A percentile compares a stretch with the other conserved stretches of the same genome.
phyloP scores from a whole-genome alignment of 2,329 filamentous ascomycete species.

The Colletotrichum incanum region DNA sequence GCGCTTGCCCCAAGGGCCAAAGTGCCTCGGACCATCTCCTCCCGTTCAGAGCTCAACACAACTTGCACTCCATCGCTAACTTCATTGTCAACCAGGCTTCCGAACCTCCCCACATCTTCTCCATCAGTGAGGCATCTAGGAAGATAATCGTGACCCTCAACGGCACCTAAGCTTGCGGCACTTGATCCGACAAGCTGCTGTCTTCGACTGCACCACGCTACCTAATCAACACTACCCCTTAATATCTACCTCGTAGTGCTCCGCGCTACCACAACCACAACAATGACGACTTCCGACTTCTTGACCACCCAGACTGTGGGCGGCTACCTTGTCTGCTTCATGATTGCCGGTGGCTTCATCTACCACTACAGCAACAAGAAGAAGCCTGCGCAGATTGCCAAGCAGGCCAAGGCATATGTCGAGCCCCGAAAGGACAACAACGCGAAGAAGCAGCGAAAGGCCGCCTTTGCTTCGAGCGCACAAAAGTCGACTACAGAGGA shows the following conservation, averaged over 20 bases:
- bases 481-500: constrained; percentile 53
- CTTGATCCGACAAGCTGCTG: constrained; percentile 27
- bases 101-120: not conserved
- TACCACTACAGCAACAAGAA: constrained; percentile 49
- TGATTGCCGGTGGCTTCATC: constrained; percentile 39
- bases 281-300: constrained; percentile 44
- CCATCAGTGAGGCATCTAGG: constrained; percentile 17
- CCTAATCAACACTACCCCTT: constrained; percentile 25
- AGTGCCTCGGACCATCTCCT: constrained; percentile 21
- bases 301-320: constrained; percentile 41
- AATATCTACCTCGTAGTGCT: constrained; percentile 20
- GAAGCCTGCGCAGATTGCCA: constrained; percentile 49
- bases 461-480: constrained; percentile 57
- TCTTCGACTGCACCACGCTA: constrained; percentile 6
- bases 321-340: constrained; percentile 41
- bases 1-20: constrained; percentile 4
- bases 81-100: not conserved
- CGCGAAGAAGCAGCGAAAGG: constrained; percentile 64
- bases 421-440: constrained; percentile 58
- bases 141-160: constrained; percentile 7
- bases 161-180: constrained; percentile 24
- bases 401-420: constrained; percentile 48
- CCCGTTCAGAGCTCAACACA: constrained; percentile 13
- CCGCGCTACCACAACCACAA: constrained; percentile 35
- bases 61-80: constrained; percentile 23